Base-by-base conservation (phyloP, 129 eudicot genomes). In the Lactuca sativa region DNA sequence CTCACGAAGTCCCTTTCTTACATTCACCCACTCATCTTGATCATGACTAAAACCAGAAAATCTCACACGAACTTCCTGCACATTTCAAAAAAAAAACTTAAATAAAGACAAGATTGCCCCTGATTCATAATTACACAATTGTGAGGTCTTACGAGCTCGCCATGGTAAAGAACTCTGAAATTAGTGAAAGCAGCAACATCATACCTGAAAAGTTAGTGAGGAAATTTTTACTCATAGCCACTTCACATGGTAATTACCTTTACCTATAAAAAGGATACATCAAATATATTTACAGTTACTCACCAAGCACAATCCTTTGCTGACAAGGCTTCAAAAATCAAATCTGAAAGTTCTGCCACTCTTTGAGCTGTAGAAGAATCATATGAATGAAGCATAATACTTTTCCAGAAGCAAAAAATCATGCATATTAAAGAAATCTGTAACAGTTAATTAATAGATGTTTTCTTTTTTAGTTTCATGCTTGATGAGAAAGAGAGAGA, bases 11-110 rank as follows among this genome's bases (percentile, higher is more conserved):
- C 74, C 90, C 31, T 57, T 74, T 80, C 74, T 86, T 30, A 87
- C 85, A 76, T 84, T 89, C 67, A 92, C 95, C 98, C 98, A 92
- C 71, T 92, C 98, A 59, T 92, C 98, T 78, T 92, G 82, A 43
- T 85, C 87, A n/a, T 86, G 82, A 62, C 82, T 73, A 67, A 89
- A 92, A 34, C 96, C 98, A 72, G 95, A 74, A 92, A 89, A 92
- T 76, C 96, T 75, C 55, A 92, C 98, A 59, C 96, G 96, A 80
- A 78, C 96, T 67, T 81, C 88, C 98, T 92, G 75, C 17, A 31
- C 3, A 10, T 47, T 47, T 47, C 3, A 44, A 6, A 11, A 0
- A 10, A 47, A 47, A 47, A 0, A 0, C 7, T 47, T 10, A 47
- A 1, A 47, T 2, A 47, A 47, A 10, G 52, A 47, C 52, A 11